Conservation (phyloP, 345 rosid genomes). For the Brassica carinata region DNA sequence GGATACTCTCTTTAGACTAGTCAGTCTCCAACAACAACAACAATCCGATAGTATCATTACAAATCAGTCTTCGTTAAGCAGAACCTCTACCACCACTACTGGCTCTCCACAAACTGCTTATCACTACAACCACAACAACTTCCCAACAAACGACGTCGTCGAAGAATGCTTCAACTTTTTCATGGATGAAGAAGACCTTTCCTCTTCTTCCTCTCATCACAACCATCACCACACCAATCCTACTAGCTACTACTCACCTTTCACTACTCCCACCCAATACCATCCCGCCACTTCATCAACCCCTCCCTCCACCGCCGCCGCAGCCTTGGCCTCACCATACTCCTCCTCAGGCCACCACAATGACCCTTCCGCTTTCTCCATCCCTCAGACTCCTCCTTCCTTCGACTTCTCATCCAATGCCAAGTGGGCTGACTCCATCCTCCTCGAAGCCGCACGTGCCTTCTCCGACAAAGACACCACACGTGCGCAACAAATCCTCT, state of each 20-base stretch:
- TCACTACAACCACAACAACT: constrained; percentile 59
- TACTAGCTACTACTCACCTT: constrained; percentile 36
- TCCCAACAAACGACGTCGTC: constrained; percentile 51
- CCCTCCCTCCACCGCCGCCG: constrained; percentile 40
- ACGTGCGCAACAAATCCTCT: constrained; percentile 78
- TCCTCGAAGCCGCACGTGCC: constrained; percentile 75
- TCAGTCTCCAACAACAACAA: constrained; percentile 65
- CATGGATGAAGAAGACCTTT: constrained; percentile 99
- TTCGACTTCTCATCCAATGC: constrained; percentile 68
- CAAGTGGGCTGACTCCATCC: constrained; percentile 73
- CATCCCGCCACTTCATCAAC: constrained; percentile 47
- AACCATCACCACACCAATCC: constrained; percentile 33
- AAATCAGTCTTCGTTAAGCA: constrained; percentile 78
- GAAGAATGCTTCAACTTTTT: constrained; percentile 98
- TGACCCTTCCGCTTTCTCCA: constrained; percentile 52
- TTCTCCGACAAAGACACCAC: constrained; percentile 59
- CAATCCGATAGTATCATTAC: constrained; percentile 66
- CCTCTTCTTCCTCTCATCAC: constrained; percentile 86
- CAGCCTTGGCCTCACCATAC: constrained; percentile 40
- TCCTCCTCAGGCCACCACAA: constrained; percentile 43
- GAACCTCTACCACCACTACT: constrained; percentile 81
- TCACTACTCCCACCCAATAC: constrained; percentile 43
- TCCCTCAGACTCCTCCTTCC: constrained; percentile 55
- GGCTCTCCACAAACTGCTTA: constrained; percentile 63
- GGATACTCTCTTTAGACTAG: constrained; percentile 97